Evolutionary conservation across 371 early-diverging fungal species (phyloP).

Genomic region (Fennellomyces sp.): DNA sequence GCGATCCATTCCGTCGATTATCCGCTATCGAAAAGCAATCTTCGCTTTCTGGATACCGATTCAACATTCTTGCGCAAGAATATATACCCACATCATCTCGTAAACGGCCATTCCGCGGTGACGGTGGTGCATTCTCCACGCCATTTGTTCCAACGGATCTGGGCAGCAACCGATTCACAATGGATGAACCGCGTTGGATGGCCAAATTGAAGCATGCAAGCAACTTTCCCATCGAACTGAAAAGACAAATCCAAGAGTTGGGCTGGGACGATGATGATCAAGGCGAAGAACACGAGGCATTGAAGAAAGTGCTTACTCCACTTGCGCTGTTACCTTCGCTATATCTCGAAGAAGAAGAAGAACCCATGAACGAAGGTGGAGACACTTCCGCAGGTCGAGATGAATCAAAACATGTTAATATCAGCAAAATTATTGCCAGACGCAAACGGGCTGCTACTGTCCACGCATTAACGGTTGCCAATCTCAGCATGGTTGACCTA

Average conservation of each 20-base stretch:
- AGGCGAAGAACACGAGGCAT: constrained; percentile 52
- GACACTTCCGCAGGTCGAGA: background rate
- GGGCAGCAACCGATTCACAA: constrained; percentile 60
- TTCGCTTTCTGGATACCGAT: constrained; percentile 53
- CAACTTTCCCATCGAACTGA: constrained; percentile 62
- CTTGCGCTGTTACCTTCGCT: constrained; percentile 56
- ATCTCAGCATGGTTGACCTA: constrained; percentile 54
- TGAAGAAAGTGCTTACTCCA: constrained; percentile 54
- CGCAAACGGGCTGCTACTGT: constrained; percentile 49
- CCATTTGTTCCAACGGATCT: constrained; percentile 66
- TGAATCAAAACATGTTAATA: constrained; percentile 13
- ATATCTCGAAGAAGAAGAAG: constrained; percentile 56
- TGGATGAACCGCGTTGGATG: constrained; percentile 67
- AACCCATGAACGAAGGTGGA: constrained; percentile 26
- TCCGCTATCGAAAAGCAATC: constrained; percentile 48
- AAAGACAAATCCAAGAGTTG: constrained; percentile 60
- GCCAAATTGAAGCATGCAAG: constrained; percentile 58
- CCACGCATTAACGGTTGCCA: constrained; percentile 51
- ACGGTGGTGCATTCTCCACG: constrained; percentile 53
- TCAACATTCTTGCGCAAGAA: constrained; percentile 55
- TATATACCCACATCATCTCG: constrained; percentile 54
- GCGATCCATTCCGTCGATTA: constrained; percentile 48
- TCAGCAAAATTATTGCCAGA: constrained; percentile 32
- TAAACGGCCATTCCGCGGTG: constrained; percentile 60
- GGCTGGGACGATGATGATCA: constrained; percentile 68